Conservation (phyloP, 495 filamentous ascomycete genomes). For the Cudoniella acicularis region DNA sequence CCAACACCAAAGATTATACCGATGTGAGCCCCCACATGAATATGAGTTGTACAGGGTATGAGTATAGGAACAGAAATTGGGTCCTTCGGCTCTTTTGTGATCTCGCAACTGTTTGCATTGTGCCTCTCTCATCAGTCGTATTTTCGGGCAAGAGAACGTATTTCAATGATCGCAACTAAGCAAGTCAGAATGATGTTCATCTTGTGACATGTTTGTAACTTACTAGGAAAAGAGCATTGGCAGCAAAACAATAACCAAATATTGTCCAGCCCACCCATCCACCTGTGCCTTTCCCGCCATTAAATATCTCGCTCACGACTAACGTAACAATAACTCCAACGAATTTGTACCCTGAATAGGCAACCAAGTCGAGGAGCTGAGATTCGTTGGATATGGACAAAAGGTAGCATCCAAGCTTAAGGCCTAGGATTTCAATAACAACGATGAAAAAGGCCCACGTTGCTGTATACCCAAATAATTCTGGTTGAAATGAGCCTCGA, state of each 20-base stretch:
- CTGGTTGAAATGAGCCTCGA: constrained; percentile 89
- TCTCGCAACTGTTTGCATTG: constrained; percentile 74
- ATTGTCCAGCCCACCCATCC: constrained; percentile 85
- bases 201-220: constrained; percentile 23
- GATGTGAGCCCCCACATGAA: constrained; percentile 91
- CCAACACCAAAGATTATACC: neutral
- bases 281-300: constrained; percentile 71
- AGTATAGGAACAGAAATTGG: constrained; percentile 93
- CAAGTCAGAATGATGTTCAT: constrained; percentile 24
- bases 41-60: constrained; percentile 85
- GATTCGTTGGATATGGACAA: constrained; percentile 82
- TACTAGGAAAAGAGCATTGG: constrained; percentile 95
- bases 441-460: constrained; percentile 79
- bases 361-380: constrained; percentile 87
- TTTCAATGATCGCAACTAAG: constrained; percentile 84
- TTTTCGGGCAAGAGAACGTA: constrained; percentile 93
- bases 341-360: constrained; percentile 98
- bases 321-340: constrained; percentile 91
- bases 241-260: constrained; percentile 85
- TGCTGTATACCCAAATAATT: constrained; percentile 84
- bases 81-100: constrained; percentile 85
- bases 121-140: constrained; percentile 57
- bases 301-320: constrained; percentile 69
- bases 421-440: constrained; percentile 76
- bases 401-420: constrained; percentile 92